Evolutionary conservation across 805 yeast genomes (phyloP).

Genomic region (Candida chilensis): DNA sequence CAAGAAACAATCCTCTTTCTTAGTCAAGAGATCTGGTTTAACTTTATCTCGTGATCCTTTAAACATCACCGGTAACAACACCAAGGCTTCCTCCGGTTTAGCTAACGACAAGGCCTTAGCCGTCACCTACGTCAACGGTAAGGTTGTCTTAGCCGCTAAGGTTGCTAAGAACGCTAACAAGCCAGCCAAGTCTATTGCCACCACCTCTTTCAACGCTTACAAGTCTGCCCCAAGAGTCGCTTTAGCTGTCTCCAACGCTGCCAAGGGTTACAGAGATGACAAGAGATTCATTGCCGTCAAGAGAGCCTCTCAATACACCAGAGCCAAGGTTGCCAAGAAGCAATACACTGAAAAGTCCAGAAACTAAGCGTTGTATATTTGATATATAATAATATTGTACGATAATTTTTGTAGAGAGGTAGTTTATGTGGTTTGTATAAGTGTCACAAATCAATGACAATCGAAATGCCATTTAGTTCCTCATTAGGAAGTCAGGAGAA

Average conservation of each 20-base stretch:
- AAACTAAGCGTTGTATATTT: no score
- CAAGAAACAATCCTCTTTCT: conserved; percentile 34
- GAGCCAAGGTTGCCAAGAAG: conserved; percentile 24
- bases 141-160: conserved; percentile 31
- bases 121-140: conserved; percentile 23
- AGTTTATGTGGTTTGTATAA: no score
- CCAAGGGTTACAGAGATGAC: conserved; percentile 39
- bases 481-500: no score
- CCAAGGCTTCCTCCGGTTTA: conserved; percentile 37
- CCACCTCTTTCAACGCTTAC: conserved; percentile 28
- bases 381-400: no score
- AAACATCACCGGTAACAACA: conserved; percentile 36
- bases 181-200: conserved; percentile 30
- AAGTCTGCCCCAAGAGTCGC: conserved; percentile 32
- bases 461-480: no score
- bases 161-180: conserved; percentile 33
- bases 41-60: conserved; percentile 40
- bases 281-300: conserved; percentile 37
- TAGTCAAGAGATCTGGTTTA: conserved; percentile 36
- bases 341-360: no score
- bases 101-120: conserved; percentile 41
- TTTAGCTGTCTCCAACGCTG: conserved; percentile 32
- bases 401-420: no score
- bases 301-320: conserved; percentile 34
- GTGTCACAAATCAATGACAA: no score